phyloP scores from a whole-genome alignment of 305 asterid genomes.

The Lippia alba region DNA sequence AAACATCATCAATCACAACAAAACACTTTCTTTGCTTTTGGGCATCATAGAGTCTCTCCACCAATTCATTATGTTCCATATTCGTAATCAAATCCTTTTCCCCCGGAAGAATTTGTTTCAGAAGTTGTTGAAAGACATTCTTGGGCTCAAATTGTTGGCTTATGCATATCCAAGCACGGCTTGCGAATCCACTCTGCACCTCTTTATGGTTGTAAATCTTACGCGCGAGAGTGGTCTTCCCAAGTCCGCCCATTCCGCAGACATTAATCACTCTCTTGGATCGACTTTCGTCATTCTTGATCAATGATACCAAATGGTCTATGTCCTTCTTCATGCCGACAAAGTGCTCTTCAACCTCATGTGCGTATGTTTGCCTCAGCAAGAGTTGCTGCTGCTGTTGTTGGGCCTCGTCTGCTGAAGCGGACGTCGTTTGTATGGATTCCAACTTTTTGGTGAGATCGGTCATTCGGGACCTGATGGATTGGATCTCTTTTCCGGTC shows the following conservation, averaged over 20 bases:
- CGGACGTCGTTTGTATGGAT: too few relatives aligned
- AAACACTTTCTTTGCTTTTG: not conserved
- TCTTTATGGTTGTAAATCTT: not conserved
- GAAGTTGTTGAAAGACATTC: not conserved
- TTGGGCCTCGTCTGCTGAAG: too few relatives aligned
- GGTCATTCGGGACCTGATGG: not conserved
- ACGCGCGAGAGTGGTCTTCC: constrained; percentile 38
- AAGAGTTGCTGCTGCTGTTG: too few relatives aligned
- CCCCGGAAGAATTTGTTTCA: not conserved
- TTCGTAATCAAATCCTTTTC: not conserved
- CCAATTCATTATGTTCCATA: not conserved
- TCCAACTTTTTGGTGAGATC: too few relatives aligned
- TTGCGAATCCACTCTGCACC: not conserved
- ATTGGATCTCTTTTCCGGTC: not conserved
- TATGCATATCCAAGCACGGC: not conserved
- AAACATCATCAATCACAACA: not conserved
- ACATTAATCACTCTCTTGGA: constrained; percentile 4
- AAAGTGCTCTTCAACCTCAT: constrained; percentile 28
- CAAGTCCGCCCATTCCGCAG: constrained; percentile 42
- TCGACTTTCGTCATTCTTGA: not conserved
- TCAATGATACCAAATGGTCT: not conserved
- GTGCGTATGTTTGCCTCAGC: too few relatives aligned
- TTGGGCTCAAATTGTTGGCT: not conserved
- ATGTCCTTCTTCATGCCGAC: constrained; percentile 38
- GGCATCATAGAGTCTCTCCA: not conserved